Conservation (phyloP, 2,329 filamentous ascomycete species). For the Cladosporium colombiae region DNA sequence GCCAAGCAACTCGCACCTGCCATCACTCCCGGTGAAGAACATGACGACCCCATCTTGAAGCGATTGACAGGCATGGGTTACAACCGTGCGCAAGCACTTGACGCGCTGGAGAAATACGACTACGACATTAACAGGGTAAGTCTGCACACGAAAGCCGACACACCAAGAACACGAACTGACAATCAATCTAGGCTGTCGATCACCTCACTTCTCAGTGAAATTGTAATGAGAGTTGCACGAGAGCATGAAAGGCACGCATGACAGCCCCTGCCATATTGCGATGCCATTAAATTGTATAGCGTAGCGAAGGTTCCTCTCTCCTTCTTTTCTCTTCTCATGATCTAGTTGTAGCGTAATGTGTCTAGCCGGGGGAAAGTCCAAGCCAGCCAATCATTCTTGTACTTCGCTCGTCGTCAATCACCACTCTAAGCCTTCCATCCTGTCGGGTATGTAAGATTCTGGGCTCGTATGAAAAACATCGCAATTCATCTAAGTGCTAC, state of each 20-base stretch:
- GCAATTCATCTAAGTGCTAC: neutral
- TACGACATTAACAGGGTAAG: slow-evolving; percentile 93
- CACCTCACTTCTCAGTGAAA: slow-evolving; percentile 24
- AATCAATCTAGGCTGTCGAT: slow-evolving; percentile 24
- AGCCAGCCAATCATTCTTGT: neutral
- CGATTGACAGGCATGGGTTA: slow-evolving; percentile 90
- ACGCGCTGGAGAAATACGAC: slow-evolving; percentile 88
- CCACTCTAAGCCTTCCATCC: neutral
- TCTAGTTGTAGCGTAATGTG: slow-evolving; percentile 17
- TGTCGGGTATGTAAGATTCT: neutral
- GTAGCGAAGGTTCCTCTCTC: neutral
- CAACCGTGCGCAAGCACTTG: slow-evolving; percentile 68
- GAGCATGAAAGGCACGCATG: neutral
- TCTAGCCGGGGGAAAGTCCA: neutral
- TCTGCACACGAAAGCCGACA: slow-evolving; percentile 23
- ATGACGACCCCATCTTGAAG: slow-evolving; percentile 90
- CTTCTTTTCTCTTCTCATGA: neutral
- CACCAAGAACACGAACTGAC: neutral
- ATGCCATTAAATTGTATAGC: neutral
- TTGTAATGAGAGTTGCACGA: neutral
- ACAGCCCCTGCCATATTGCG: neutral
- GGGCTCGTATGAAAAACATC: neutral
- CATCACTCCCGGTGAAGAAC: slow-evolving; percentile 69
- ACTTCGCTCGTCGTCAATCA: neutral
- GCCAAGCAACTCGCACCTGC: slow-evolving; percentile 37